These are phyloP conservation scores for Diphasiastrum complanatum DNA, from an alignment of 83 land plant genomes.

Conservation along the genomic window DNA sequence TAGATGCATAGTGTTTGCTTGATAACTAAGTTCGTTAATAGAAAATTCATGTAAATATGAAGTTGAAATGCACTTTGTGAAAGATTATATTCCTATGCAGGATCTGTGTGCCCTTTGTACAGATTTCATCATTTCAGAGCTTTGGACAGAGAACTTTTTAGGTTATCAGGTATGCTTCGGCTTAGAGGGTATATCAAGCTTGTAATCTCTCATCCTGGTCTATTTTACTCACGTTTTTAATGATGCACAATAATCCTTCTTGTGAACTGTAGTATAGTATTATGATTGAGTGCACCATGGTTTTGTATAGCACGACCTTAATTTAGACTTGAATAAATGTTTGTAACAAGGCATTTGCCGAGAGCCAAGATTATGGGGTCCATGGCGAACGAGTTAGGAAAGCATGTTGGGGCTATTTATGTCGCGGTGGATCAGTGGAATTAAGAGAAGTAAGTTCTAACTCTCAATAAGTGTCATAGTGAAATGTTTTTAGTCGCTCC, in stretches of 20 bases:
- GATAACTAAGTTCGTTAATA: neutral
- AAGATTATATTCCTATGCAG: too few relatives aligned
- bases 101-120: slow-evolving; percentile 93
- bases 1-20: too few relatives aligned
- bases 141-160: slow-evolving; percentile 93
- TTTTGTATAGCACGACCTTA: too few relatives aligned
- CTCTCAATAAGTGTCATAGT: too few relatives aligned
- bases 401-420: slow-evolving; percentile 99
- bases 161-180: slow-evolving; percentile 64
- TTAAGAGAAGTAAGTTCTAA: slow-evolving; percentile 62
- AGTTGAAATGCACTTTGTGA: too few relatives aligned
- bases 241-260: too few relatives aligned
- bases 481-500: neutral
- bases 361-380: slow-evolving; percentile 92
- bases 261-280: too few relatives aligned
- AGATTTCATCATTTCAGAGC: slow-evolving; percentile 82
- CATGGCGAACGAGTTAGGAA: slow-evolving; percentile 93
- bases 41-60: neutral
- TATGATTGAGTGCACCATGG: too few relatives aligned
- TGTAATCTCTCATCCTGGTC: neutral
- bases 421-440: slow-evolving; percentile 91
- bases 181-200: neutral
- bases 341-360: slow-evolving; percentile 71
- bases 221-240: too few relatives aligned
- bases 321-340: too few relatives aligned